Base-by-base conservation (phyloP, 306 rosid genomes). In the Lathyrus tuberosus region DNA sequence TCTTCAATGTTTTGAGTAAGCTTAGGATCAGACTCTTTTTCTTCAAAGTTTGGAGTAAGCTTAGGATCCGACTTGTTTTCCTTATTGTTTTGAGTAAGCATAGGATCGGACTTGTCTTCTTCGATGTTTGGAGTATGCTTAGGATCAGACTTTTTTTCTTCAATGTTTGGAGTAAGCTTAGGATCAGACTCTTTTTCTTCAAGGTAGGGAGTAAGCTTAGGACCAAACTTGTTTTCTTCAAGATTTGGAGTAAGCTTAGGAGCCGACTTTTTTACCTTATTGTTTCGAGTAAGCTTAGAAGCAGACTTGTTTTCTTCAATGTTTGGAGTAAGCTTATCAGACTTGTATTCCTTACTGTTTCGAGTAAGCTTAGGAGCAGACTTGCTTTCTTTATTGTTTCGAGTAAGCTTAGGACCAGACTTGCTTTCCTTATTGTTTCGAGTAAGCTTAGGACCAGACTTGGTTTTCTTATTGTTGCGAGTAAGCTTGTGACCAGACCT, bases 131-230 rank as follows among this genome's bases (percentile, higher is more conserved):
- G 72, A 56, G 60, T 35, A 72, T 51, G 68, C 41, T 13, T 70
- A 57, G 33, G 70, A 70, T 68, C 76, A 15, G 84, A 85, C 38
- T 90, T 89, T 18, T 62, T 83, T 78, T 77, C 86, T 63, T 71
- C 70, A 46, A 74, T 80, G 74, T 62, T 73, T 43, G 52, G 72
- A 56, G 63, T 35, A 35, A 6, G 40, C 40, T 35, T 35, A 35
- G 40, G 40, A 35, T 88, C 96, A 57, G 84, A 84, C 38, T 88
- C 88, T 16, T 65, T 81, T 78, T 77, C 85, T 63, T 71, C 71
- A 41, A 74, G 81, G 76, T 63, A 71, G 40, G 52, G 72, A 56
- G 56, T 91, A 35, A 35, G 40, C 40, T 35, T 35, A 7, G 10
- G 40, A 35, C 0, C 96, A 42, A 84, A 85, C 33, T 90, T 90